Evolutionary conservation across 257 asterid species (phyloP), one percentile per base, ranked within the genome.

Genomic region (Solanum peruvianum): DNA sequence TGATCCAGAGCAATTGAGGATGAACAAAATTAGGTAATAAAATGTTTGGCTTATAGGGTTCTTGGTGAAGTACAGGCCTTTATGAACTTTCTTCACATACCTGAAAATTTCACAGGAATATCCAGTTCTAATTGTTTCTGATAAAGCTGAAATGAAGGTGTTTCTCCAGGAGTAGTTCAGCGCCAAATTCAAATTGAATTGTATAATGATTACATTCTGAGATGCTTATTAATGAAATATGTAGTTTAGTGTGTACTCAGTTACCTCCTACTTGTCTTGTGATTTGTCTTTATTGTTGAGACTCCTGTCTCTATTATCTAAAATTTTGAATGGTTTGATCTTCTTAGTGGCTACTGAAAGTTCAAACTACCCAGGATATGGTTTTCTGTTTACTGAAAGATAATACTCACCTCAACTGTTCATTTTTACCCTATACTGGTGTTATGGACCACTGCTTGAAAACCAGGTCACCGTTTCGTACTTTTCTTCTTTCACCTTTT

Each of bases 261-360:
- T 64, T 87, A 33, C 82, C 86, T 85, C 76, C 72, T 69, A 85
- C 89, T 88, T 89, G 92, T 92, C 94, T 90, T 87, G 89, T 88
- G 83, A 87, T 72, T 86, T 88, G 90, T 87, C 88, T 88, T 58
- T 60, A 64, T 86, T 41, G 58, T 70, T 86, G 81, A 69, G 49
- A 45, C 52, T 33, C 25, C 62, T 89, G 94, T 91, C 94, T 86
- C 83, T 85, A 18, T 87, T 86, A 87, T 87, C 77, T 89, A 78
- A 41, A 84, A 75, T 75, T 86, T 62, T 81, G 86, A 89, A 85
- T 72, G 29, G 62, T 62, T 83, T 83, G 41, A 70, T 77, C 42
- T 83, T 76, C 69, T 82, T 56, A 75, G 58, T 71, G 86, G 85
- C 87, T 87, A 72, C 66, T 31, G 88, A 87, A 84, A n/a, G 41